These are phyloP conservation scores for Gigaspora rosea DNA, from an alignment of 192 early-diverging fungal species.

Conservation along the genomic window DNA sequence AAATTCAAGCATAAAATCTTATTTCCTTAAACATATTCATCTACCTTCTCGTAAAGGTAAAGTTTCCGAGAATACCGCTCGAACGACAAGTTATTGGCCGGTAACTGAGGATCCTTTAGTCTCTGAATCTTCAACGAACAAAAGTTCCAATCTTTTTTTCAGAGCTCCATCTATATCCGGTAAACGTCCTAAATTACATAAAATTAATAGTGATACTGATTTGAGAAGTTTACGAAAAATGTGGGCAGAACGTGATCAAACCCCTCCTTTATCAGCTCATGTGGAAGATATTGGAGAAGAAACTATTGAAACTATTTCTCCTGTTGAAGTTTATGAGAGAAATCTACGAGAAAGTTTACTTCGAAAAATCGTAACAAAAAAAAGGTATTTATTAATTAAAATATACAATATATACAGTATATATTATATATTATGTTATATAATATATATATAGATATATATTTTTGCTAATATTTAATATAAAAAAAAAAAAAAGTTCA, in stretches of 20 bases:
- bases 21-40: conserved; percentile 29
- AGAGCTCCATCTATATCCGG: neutral
- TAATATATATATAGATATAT: neutral
- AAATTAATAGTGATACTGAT: conserved; percentile 24
- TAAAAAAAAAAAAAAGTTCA: conserved; percentile 22
- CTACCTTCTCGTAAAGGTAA: neutral
- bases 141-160: neutral
- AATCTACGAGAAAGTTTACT: conserved; percentile 23
- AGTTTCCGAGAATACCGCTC: neutral
- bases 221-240: conserved; percentile 9
- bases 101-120: conserved; percentile 12
- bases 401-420: neutral
- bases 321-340: neutral
- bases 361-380: conserved; percentile 22
- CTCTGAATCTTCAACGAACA: neutral
- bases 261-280: neutral
- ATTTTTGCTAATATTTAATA: too few species aligned
- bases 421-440: neutral
- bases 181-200: conserved; percentile 23
- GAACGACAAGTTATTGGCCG: conserved; percentile 25
- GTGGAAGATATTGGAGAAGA: neutral
- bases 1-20: conserved; percentile 23
- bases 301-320: neutral
- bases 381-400: conserved; percentile 12
- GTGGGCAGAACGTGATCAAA: neutral